Evolutionary conservation across 257 asterid genomes (phyloP), one percentile per base, ranked within the genome.

Genomic region (Jaltomata sinuosa): DNA sequence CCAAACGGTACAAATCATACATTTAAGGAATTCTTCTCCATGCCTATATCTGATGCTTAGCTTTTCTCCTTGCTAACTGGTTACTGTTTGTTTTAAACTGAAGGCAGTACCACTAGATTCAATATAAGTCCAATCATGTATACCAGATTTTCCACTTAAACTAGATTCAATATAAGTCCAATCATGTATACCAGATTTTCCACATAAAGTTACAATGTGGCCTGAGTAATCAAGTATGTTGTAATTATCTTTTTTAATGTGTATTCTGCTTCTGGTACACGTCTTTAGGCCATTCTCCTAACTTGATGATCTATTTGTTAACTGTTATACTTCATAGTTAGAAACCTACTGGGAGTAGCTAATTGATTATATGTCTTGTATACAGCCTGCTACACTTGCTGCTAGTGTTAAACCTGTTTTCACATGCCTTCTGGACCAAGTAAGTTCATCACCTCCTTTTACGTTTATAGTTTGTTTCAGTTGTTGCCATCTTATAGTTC

Each of bases 371-470:
- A 82, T 21, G 71, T 79, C 83, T 82, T 5, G 86, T 84, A 40
- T 89, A 87, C 97, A 97, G 99, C 97, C 99, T 88, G 95, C 94
- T 38, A 67, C 94, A 29, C 94, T 94, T 89, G 98, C 97, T 80
- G 93, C 97, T 82, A 90, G 93, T 83, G 95, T 93, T 27, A 91
- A 95, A 89, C 94, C 94, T 84, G 93, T 93, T 89, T 97, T 97
- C 87, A 94, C 97, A 15, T 92, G 97, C 91, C 99, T 97, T 68
- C 88, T 95, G 85, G 98, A 95, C 90, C 99, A 97, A 91, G 99
- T 95, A 85, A 85, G 85, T 77, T 83, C 77, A 57, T 61, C 80
- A 84, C 83, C 72, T 69, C 77, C 84, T 83, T 81, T 40, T 78
- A 77, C 27, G 0, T 50, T 74, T 62, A 74, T 52, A 71, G 83